Conservation (phyloP, 2,329 filamentous ascomycete species). For the Chrysosporium queenslandicum region DNA sequence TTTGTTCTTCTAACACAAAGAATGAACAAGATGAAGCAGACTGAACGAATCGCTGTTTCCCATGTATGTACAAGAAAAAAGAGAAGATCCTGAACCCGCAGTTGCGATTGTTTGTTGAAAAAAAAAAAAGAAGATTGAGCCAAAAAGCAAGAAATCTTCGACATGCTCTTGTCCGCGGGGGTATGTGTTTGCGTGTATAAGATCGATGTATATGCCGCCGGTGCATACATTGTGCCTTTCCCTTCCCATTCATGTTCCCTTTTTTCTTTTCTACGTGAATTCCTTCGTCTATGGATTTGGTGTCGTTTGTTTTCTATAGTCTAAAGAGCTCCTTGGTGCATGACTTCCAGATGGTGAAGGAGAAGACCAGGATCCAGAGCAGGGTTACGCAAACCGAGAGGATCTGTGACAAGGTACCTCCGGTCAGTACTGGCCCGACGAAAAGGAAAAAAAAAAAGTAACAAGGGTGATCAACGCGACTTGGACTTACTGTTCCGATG, state of each 20-base stretch:
- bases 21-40: too few relatives aligned
- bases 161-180: not conserved
- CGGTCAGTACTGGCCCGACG: not conserved
- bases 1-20: too few relatives aligned
- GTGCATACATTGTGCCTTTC: not conserved
- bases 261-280: not conserved
- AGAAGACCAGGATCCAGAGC: conserved; percentile 16
- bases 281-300: not conserved
- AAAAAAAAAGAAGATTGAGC: not conserved
- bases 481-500: conserved; percentile 15
- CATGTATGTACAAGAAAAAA: not conserved
- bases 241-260: not conserved
- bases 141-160: not conserved
- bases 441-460: not conserved
- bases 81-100: too few relatives aligned
- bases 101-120: too few relatives aligned
- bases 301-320: conserved; percentile 1
- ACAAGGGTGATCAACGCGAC: not conserved
- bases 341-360: conserved; percentile 15
- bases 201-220: not conserved
- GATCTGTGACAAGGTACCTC: conserved; percentile 8
- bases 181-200: not conserved
- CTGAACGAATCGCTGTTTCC: too few relatives aligned
- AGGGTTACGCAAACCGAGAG: conserved; percentile 12
- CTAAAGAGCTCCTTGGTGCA: conserved; percentile 16